Evolutionary conservation across 2,329 filamentous ascomycete species (phyloP).

Genomic region (Dactylonectria macrodidyma): DNA sequence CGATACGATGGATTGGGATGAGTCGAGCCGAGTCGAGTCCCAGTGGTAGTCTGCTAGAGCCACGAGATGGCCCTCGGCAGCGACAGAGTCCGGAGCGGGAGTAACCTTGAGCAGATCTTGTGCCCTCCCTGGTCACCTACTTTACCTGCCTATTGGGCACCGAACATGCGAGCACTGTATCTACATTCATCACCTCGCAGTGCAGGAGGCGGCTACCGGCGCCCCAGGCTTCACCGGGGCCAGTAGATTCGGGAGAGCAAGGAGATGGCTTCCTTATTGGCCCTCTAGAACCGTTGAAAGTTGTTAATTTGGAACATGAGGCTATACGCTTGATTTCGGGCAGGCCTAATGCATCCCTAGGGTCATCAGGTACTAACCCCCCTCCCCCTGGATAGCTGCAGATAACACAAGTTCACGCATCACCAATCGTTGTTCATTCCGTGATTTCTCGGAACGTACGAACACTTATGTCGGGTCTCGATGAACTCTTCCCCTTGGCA

Average conservation of each 20-base stretch:
- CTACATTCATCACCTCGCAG: not conserved
- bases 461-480: not conserved
- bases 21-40: conserved; percentile 9
- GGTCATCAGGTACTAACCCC: not conserved
- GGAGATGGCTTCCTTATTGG: not conserved
- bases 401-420: conserved; percentile 1
- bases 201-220: not conserved
- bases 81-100: not conserved
- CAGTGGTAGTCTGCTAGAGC: conserved; percentile 4
- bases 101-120: conserved; percentile 11
- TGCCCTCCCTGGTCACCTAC: not conserved
- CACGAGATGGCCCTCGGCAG: not conserved
- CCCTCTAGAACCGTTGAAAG: not conserved
- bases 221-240: not conserved
- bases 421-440: conserved; percentile 10
- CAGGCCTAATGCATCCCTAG: not conserved
- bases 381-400: conserved; percentile 2
- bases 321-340: not conserved
- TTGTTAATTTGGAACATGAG: not conserved
- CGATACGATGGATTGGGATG: not conserved
- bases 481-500: not conserved
- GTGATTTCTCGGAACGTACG: conserved; percentile 9
- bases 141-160: not conserved
- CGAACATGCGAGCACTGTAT: not conserved
- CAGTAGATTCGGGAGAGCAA: not conserved